Evolutionary conservation across 805 yeast species (phyloP).

Genomic region (Lipomyces mesembrius): DNA sequence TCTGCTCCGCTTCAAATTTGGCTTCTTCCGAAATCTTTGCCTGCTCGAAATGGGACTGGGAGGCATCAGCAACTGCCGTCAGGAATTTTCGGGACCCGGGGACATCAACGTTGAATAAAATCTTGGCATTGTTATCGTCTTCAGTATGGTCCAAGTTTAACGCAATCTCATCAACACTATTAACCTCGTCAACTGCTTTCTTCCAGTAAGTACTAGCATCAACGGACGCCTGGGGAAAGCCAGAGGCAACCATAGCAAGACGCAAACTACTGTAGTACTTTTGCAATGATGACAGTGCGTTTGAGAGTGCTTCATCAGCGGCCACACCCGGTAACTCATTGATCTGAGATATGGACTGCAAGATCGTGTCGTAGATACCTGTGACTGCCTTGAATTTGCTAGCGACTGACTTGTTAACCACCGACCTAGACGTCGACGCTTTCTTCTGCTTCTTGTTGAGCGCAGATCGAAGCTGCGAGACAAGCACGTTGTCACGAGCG

Average conservation of each 20-base stretch:
- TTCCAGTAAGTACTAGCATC: constrained; percentile 23
- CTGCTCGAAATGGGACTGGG: constrained; percentile 23
- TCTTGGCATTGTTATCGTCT: constrained; percentile 13
- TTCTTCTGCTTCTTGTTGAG: constrained; percentile 16
- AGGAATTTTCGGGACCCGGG: constrained; percentile 27
- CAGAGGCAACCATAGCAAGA: constrained; percentile 35
- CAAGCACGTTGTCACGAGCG: constrained; percentile 60
- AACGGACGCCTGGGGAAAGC: constrained; percentile 29
- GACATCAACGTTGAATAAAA: constrained; percentile 26
- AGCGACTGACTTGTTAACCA: constrained; percentile 16
- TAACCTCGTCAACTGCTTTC: constrained; percentile 33
- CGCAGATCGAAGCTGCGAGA: constrained; percentile 16
- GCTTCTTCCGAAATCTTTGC: constrained; percentile 6
- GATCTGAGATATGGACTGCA: constrained; percentile 60
- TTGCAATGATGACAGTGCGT: constrained; percentile 57
- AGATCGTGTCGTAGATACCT: constrained; percentile 57
- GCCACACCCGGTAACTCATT: constrained; percentile 90
- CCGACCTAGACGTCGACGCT: neutral
- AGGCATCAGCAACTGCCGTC: constrained; percentile 12
- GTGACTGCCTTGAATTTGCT: constrained; percentile 44
- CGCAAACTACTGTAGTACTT: constrained; percentile 50
- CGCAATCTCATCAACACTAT: constrained; percentile 30
- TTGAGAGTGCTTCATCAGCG: constrained; percentile 71
- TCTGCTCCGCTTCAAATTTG: constrained; percentile 8
- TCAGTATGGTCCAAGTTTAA: constrained; percentile 21